phyloP scores from a whole-genome alignment of 225 moss, liverwort and hornwort genomes.

The Sphagnum contortum region DNA sequence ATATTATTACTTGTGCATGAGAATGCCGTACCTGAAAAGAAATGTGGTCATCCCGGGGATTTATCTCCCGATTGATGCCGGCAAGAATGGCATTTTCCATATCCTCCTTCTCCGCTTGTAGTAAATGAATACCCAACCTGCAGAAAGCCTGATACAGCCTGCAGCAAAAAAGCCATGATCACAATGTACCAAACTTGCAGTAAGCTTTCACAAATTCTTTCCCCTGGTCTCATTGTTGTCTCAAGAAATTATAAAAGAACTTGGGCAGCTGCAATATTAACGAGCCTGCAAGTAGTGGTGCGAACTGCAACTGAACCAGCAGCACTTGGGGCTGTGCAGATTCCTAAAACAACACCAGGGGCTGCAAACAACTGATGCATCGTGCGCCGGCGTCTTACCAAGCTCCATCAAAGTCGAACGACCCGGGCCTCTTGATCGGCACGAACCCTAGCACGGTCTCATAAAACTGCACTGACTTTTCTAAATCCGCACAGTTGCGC shows the following conservation, averaged over 20 bases:
- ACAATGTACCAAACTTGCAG: no score
- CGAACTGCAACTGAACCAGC: no score
- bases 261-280: no score
- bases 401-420: constrained; percentile 59
- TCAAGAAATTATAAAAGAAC: no score
- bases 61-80: constrained; percentile 42
- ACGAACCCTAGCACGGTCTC: constrained; percentile 57
- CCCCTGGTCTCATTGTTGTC: no score
- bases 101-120: constrained; percentile 42
- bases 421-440: constrained; percentile 54
- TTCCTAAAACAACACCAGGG: no score
- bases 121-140: constrained; percentile 71
- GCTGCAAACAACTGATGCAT: constrained; percentile 29
- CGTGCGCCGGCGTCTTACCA: constrained; percentile 52
- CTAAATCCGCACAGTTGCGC: constrained; percentile 38
- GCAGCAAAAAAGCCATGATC: no score
- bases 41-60: constrained; percentile 66
- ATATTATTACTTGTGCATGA: no score
- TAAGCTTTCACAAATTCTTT: no score
- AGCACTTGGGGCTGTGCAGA: no score
- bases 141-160: no score
- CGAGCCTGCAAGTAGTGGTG: no score
- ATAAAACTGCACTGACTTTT: constrained; percentile 38
- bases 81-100: constrained; percentile 8
- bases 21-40: constrained; percentile 61